Base-by-base conservation (phyloP, 2,329 filamentous ascomycete genomes). In the Colletotrichum spaethianum region DNA sequence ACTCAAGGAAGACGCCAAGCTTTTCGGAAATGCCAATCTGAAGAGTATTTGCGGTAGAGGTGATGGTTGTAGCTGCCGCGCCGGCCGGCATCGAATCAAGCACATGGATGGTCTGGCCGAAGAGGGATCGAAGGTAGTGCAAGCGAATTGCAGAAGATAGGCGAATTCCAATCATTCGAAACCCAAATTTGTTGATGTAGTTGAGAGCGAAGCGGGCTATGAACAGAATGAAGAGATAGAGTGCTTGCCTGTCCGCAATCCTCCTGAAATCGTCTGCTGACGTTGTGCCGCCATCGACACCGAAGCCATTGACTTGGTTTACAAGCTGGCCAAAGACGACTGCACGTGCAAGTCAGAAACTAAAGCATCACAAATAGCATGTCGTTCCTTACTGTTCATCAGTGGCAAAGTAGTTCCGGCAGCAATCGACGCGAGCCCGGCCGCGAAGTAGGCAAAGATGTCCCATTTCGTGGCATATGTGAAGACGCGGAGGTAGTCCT, bases 141-240 rank as follows among this genome's bases (percentile, higher is more conserved):
- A 91, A 85, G 36, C 93, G 86, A 60, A 92, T 85, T 20, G 86
- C 88, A 2, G 90, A 88, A 6, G 90, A 91, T 74, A 91, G 84
- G 38, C 89, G 86, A 68, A 91, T 88, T 31, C 89, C 89, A 71
- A 91, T 89, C 79, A 91, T 87, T 28, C 90, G 88, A 74, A 91
- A 91, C 46, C 84, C 83, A 75, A 91, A 89, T 86, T 88, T 89
- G 74, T 87, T 87, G 71, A 91, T 82, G 74, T 93, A 94, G 72
- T 88, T 89, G 50, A 93, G 82, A 23, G 83, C 77, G 75, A 93
- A 91, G 59, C 92, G 90, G 18, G 83, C 92, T 50, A 94, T 80
- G 79, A 94, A 95, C 8, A 95, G 83, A 67, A 90, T 90, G 66
- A 94, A 88, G 76, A 94, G 90, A 79, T 91, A 93, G 0, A 95